A percentile compares a stretch with the other conserved stretches of the same genome.
phyloP scores from a whole-genome alignment of 306 rosid species.

The Arachis stenosperma region DNA sequence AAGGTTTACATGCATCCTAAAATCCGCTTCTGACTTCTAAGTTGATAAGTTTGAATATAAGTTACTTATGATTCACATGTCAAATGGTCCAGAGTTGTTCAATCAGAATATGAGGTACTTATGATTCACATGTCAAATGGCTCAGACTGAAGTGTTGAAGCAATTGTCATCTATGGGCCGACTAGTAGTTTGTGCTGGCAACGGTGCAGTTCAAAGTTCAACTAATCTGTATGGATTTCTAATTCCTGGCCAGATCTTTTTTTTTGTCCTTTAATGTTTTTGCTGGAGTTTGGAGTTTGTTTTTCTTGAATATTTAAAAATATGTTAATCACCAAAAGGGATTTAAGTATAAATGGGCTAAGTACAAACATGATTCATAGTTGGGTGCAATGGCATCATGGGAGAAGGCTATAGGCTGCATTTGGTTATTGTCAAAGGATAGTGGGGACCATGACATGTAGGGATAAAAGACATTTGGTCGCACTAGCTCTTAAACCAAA shows the following conservation, averaged over 20 bases:
- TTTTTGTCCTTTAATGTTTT: neutral
- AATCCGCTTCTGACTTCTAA: slow-evolving; percentile 22
- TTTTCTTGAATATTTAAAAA: slow-evolving; percentile 13
- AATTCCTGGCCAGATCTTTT: neutral
- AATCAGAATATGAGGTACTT: slow-evolving; percentile 31
- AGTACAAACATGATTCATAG: no score
- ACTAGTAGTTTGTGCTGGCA: slow-evolving; percentile 86
- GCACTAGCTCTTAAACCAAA: no score
- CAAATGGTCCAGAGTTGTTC: slow-evolving; percentile 60
- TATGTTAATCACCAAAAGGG: slow-evolving; percentile 4
- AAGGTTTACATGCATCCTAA: slow-evolving; percentile 3
- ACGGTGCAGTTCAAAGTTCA: slow-evolving; percentile 81
- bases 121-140: slow-evolving; percentile 44
- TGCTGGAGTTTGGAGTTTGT: slow-evolving; percentile 16
- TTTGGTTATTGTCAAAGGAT: no score
- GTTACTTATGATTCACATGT: slow-evolving; percentile 39
- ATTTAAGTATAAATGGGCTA: no score
- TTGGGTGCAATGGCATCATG: no score
- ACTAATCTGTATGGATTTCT: slow-evolving; percentile 77
- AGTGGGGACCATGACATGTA: no score
- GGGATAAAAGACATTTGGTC: no score
- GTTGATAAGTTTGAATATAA: slow-evolving; percentile 34
- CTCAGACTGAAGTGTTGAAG: slow-evolving; percentile 96
- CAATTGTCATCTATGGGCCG: slow-evolving; percentile 94
- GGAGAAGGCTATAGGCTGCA: no score